phyloP scores from a whole-genome alignment of 176 grass and related monocot genomes.

The Rhipidocladum racemiflorum region DNA sequence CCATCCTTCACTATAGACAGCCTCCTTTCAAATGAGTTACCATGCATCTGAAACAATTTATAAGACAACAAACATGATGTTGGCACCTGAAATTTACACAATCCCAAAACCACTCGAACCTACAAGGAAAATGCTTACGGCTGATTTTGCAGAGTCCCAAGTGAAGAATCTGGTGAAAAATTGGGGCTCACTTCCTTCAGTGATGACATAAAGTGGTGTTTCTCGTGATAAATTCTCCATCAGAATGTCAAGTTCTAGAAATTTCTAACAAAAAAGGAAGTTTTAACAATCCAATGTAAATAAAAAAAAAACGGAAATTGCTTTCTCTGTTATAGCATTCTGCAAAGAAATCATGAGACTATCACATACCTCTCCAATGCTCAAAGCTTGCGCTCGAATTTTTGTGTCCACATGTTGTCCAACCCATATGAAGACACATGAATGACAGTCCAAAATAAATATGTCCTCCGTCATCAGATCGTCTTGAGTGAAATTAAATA shows the following conservation, averaged over 20 bases:
- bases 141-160: conserved; percentile 95
- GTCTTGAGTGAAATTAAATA: conserved; percentile 97
- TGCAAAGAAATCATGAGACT: conserved; percentile 19
- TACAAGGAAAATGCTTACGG: conserved; percentile 48
- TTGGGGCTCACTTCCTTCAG: conserved; percentile 86
- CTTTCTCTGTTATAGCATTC: conserved; percentile 10
- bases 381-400: conserved; percentile 72
- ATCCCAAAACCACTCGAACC: conserved; percentile 29
- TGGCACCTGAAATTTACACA: neutral
- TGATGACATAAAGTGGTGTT: conserved; percentile 76
- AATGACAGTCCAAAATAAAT: conserved; percentile 90
- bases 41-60: conserved; percentile 86
- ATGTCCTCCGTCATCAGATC: conserved; percentile 97
- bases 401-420: conserved; percentile 82
- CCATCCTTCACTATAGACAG: conserved; percentile 86
- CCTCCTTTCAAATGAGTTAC: conserved; percentile 94
- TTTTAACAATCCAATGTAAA: neutral
- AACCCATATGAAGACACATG: conserved; percentile 80
- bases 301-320: neutral
- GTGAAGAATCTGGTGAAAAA: conserved; percentile 96
- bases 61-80: conserved; percentile 27
- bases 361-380: conserved; percentile 73
- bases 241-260: conserved; percentile 83
- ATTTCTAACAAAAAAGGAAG: conserved; percentile 63
- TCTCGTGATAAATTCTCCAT: conserved; percentile 82